Conservation (phyloP, 192 early-diverging fungal species). For the Dimargaris xerosporica region DNA sequence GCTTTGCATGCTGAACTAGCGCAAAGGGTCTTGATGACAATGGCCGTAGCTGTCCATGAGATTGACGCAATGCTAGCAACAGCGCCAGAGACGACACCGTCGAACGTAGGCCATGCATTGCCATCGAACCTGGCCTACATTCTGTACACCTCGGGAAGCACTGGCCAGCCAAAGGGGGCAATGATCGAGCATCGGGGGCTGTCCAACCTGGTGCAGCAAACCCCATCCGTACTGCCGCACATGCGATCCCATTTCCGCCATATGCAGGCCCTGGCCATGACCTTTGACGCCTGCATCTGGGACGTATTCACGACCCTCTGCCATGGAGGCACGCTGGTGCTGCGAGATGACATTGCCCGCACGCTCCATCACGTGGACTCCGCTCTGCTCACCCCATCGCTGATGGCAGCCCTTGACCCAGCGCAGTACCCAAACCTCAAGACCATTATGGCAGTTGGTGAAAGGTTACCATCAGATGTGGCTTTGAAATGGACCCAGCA, state of each 20-base stretch:
- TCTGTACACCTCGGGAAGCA: slow-evolving; percentile 10
- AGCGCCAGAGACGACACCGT: neutral
- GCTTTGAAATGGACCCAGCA: neutral
- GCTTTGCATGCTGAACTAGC: neutral
- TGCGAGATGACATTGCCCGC: neutral
- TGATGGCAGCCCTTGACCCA: neutral
- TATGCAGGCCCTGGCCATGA: neutral
- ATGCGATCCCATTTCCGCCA: neutral
- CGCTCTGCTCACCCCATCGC: neutral
- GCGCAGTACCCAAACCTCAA: neutral
- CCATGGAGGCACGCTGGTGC: neutral
- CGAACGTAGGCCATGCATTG: neutral
- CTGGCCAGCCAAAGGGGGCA: slow-evolving; percentile 2
- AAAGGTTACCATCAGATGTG: neutral
- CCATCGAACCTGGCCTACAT: neutral
- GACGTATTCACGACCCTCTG: neutral
- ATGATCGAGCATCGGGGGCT: neutral
- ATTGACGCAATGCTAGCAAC: neutral
- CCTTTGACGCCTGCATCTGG: neutral
- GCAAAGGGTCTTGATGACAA: neutral
- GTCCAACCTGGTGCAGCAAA: slow-evolving; percentile 5
- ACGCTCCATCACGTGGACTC: neutral
- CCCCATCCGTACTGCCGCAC: neutral
- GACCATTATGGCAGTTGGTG: neutral
- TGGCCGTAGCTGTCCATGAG: neutral